Percentiles rank a stretch among this genome's conserved stretches.
Evolutionary conservation across 768 basidiomycete genomes (phyloP).

Genomic region (Russula ochroleuca): DNA sequence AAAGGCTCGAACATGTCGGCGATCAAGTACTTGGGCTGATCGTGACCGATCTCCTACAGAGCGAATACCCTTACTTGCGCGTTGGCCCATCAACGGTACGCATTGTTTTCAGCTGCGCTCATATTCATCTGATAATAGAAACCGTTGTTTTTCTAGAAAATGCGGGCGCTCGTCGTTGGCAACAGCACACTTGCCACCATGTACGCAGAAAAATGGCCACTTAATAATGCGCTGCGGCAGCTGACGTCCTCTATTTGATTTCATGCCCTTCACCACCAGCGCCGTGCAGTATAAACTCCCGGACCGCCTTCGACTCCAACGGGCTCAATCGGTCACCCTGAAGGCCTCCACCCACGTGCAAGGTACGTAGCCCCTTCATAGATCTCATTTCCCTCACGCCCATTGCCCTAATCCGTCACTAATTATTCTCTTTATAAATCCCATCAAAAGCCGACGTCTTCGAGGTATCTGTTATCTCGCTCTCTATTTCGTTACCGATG

Average conservation of each 20-base stretch:
- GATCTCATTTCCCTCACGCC: not conserved
- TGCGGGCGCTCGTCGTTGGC: conserved; percentile 68
- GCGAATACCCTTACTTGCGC: conserved; percentile 60
- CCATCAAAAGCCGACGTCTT: conserved; percentile 62
- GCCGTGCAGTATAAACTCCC: conserved; percentile 63
- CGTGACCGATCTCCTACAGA: conserved; percentile 58
- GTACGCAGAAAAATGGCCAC: conserved; percentile 34
- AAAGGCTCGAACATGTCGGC: conserved; percentile 71
- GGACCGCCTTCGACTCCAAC: conserved; percentile 58
- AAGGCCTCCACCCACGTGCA: conserved; percentile 66
- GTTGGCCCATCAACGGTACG: conserved; percentile 74
- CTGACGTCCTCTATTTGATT: not conserved
- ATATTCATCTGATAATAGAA: not conserved
- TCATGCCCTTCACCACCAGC: conserved; percentile 38
- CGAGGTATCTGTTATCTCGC: conserved; percentile 46
- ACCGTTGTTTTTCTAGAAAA: conserved; percentile 53
- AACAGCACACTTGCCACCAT: conserved; percentile 70
- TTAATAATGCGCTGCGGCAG: not conserved
- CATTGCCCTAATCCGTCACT: not conserved
- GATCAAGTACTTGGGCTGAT: conserved; percentile 67
- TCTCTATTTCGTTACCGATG: not conserved
- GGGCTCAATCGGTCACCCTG: conserved; percentile 67
- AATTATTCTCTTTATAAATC: not conserved
- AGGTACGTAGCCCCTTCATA: conserved; percentile 44
- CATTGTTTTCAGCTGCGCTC: not conserved